Conservation (phyloP, 495 filamentous ascomycete genomes). For the Tuber umbilicatum region DNA sequence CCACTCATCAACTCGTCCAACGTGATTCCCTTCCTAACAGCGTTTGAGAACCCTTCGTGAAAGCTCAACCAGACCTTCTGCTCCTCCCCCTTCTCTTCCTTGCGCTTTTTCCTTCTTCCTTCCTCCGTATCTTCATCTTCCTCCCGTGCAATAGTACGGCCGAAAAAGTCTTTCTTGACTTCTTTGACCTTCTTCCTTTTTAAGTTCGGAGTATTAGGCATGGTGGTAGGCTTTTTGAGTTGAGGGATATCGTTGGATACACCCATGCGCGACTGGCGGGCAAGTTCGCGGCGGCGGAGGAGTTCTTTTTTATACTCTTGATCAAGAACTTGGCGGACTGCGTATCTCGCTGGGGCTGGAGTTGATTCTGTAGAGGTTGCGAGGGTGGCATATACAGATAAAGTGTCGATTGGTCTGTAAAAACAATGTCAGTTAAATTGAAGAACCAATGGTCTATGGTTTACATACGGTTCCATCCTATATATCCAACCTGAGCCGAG, state of each 20-base stretch:
- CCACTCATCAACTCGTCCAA: constrained; percentile 74
- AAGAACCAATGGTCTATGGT: background rate
- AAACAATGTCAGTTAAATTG: constrained; percentile 34
- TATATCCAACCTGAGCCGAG: constrained; percentile 67
- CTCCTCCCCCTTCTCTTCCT: constrained; percentile 46
- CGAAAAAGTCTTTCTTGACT: constrained; percentile 82
- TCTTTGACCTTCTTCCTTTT: constrained; percentile 41
- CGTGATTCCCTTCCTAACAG: constrained; percentile 84
- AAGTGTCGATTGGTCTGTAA: constrained; percentile 60
- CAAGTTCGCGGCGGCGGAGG: constrained; percentile 53
- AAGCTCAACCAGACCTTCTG: constrained; percentile 84
- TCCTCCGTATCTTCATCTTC: constrained; percentile 41
- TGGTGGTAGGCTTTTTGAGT: constrained; percentile 36
- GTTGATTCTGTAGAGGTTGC: constrained; percentile 42
- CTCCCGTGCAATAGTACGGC: constrained; percentile 38
- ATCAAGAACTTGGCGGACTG: constrained; percentile 84
- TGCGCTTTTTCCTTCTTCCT: constrained; percentile 34
- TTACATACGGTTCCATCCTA: constrained; percentile 85
- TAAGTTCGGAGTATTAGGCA: constrained; percentile 46
- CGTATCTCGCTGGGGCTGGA: constrained; percentile 68
- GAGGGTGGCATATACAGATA: constrained; percentile 57
- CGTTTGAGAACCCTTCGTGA: constrained; percentile 94
- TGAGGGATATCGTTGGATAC: constrained; percentile 34
- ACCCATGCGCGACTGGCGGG: constrained; percentile 53
- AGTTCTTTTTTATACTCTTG: constrained; percentile 72